Evolutionary conservation across 352 stramenopile genomes (phyloP), one percentile per base, ranked within the genome.

Genomic region (Thalassiosira ordinaria): DNA sequence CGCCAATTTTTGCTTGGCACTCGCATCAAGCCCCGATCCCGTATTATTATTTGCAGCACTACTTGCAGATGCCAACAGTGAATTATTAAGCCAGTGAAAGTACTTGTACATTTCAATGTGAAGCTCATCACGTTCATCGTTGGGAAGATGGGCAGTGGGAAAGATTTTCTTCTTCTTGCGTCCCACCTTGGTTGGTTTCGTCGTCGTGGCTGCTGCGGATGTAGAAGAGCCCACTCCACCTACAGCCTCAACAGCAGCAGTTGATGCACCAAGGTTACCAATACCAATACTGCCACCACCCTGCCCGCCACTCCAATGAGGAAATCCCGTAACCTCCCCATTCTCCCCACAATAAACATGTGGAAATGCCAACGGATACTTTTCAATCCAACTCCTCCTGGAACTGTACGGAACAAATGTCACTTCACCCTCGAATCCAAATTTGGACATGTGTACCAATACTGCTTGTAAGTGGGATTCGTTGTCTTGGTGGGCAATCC

Each of bases 91-190:
- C 73, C 73, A 81, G 14, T 11, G 4, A 27, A 81, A 81, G 35
- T 81, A 81, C 26, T 74, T 75, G 73, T 75, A 81, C 47, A 81
- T 81, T 29, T 74, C 72, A 9, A 80, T 31, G 37, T 80, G 72
- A 2, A 80, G 44, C 20, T 73, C 62, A 18, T 81, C 73, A 27
- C 73, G 26, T 39, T 81, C 63, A 1, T 46, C 37, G 37, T 81
- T 69, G 33, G 53, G 24, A 18, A 81, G 63, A 26, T 53, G 20
- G 3, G 71, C 52, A 5, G 62, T 61, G 4, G 52, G 51, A 29
- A 41, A 51, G 18, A 68, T 41, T 33, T 62, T 65, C 16, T 56
- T 70, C 55, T 55, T 62, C 31, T 47, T 63, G 27, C 52, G 52
- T 27, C 39, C 26, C 8, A 8, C 11, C 26, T 26, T 27, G 11